Evolutionary conservation across 179 eudicot genomes (phyloP).

Genomic region (Silene vulgaris): DNA sequence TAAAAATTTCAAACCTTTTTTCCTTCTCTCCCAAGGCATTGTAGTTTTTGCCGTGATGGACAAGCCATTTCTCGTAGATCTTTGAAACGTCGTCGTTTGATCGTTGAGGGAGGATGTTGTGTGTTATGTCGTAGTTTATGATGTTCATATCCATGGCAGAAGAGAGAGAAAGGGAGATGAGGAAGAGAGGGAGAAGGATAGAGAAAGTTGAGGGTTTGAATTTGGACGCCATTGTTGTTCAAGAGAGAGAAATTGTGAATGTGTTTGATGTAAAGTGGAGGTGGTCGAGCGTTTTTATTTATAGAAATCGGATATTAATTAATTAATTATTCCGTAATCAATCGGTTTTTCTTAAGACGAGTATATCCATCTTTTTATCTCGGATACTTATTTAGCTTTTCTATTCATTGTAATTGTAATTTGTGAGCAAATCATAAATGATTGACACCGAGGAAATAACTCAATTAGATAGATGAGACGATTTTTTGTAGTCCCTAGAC

Average conservation of each 20-base stretch:
- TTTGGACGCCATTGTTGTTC: constrained; percentile 26
- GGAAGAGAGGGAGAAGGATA: constrained; percentile 14
- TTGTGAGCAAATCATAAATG: no score
- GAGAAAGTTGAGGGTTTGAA: constrained; percentile 9
- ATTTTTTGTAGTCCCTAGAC: no score
- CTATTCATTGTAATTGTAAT: no score
- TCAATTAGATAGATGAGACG: no score
- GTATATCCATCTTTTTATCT: no score
- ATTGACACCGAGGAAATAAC: no score
- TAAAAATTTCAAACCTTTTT: constrained; percentile 54
- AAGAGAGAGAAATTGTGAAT: not conserved
- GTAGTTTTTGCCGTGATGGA: constrained; percentile 43
- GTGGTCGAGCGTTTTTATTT: not conserved
- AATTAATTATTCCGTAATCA: not conserved
- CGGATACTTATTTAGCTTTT: no score
- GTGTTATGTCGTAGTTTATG: constrained; percentile 45
- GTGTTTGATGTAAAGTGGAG: not conserved
- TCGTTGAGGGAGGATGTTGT: constrained; percentile 15
- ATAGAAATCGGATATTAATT: not conserved
- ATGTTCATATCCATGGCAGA: constrained; percentile 64
- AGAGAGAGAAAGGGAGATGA: constrained; percentile 30
- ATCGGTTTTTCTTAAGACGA: no score
- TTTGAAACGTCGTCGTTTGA: constrained; percentile 36
- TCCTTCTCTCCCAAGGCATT: constrained; percentile 65
- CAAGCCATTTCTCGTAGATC: constrained; percentile 62